Evolutionary conservation across 179 eudicot genomes (phyloP).

Genomic region (Silene noctiflora): DNA sequence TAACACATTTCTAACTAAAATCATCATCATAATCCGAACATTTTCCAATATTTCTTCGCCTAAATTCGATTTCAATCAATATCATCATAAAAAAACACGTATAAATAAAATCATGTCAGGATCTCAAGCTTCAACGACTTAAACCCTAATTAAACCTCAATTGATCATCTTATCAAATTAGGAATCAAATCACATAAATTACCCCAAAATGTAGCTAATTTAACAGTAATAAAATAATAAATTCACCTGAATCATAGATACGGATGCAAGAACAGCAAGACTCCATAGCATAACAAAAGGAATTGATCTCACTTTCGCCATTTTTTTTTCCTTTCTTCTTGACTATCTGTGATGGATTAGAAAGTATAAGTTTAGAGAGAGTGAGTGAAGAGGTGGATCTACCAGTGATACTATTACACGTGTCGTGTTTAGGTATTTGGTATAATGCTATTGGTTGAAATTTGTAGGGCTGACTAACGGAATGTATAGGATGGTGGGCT

Average conservation of each 20-base stretch:
- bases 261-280: constrained; percentile 39
- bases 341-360: neutral
- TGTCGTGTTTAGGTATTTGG: constrained; percentile 8
- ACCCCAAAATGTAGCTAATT: neutral
- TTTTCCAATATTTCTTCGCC: neutral
- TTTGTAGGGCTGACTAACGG: constrained; percentile 4
- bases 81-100: neutral
- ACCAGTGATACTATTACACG: constrained; percentile 21
- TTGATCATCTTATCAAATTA: neutral
- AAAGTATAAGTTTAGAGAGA: neutral
- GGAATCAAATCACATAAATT: neutral
- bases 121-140: neutral
- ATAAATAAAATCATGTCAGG: neutral
- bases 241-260: constrained; percentile 40
- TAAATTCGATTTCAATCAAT: neutral
- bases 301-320: constrained; percentile 27
- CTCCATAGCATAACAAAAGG: constrained; percentile 28
- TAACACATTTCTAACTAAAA: neutral
- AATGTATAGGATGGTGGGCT: neutral
- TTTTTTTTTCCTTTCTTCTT: constrained; percentile 11
- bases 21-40: neutral
- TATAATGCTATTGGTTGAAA: constrained; percentile 24
- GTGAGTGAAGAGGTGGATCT: neutral
- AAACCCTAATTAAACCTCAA: constrained; percentile 23
- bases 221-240: neutral